Conservation (phyloP, 352 stramenopile genomes). For the Hyaloperonospora arabidopsidis region DNA sequence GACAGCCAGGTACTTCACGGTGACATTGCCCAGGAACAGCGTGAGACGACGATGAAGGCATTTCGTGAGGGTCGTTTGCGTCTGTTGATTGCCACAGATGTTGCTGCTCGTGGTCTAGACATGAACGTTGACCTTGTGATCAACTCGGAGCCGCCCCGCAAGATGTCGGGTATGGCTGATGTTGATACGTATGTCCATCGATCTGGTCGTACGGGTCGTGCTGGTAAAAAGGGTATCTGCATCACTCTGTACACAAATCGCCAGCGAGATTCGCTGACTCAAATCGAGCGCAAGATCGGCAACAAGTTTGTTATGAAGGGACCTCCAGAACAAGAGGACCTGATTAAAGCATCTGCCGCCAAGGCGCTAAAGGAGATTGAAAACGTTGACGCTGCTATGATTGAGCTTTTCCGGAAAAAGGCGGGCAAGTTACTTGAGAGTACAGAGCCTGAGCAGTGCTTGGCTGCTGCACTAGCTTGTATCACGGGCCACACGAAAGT, state of each 20-base stretch:
- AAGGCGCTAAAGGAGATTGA: constrained; percentile 82
- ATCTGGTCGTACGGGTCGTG: constrained; percentile 93
- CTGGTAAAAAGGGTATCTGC: constrained; percentile 93
- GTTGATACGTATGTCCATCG: constrained; percentile 98
- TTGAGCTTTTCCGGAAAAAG: constrained; percentile 69
- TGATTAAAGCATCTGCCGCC: constrained; percentile 79
- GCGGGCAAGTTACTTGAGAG: constrained; percentile 55
- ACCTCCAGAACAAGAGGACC: constrained; percentile 75
- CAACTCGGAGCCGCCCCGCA: constrained; percentile 89
- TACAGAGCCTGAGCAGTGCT: constrained; percentile 49
- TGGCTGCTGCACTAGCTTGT: constrained; percentile 79
- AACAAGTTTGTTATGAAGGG: constrained; percentile 88
- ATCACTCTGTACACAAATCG: constrained; percentile 92
- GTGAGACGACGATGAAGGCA: constrained; percentile 94
- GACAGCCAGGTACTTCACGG: constrained; percentile 91
- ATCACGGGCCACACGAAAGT: constrained; percentile 88
- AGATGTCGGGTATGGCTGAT: constrained; percentile 80
- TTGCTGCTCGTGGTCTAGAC: constrained; percentile 94
- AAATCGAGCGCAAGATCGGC: constrained; percentile 83
- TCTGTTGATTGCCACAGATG: constrained; percentile 95
- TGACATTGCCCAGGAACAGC: constrained; percentile 95
- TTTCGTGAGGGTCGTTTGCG: constrained; percentile 93
- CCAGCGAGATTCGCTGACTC: constrained; percentile 63
- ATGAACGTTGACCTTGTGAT: constrained; percentile 96
- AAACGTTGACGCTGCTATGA: constrained; percentile 63